phyloP scores from a whole-genome alignment of 352 stramenopile species.

The Detonula confervacea region DNA sequence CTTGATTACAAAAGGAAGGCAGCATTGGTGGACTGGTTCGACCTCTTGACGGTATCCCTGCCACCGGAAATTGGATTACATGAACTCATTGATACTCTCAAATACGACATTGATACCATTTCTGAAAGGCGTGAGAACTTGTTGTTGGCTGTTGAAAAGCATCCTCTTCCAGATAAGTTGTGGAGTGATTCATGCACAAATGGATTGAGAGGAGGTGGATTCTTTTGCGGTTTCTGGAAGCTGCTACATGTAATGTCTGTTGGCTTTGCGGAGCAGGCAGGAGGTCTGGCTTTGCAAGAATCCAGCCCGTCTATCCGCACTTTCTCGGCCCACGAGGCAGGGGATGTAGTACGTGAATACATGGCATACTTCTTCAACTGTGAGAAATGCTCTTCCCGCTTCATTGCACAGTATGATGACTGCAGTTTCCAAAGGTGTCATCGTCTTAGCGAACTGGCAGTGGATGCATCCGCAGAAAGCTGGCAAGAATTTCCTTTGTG shows the following conservation, averaged over 20 bases:
- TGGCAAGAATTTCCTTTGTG: conserved; percentile 80
- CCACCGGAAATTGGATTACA: conserved; percentile 77
- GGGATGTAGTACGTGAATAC: conserved; percentile 66
- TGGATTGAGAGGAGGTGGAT: conserved; percentile 6
- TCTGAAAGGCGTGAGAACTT: conserved; percentile 58
- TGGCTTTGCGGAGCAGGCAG: conserved; percentile 73
- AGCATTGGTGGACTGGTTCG: conserved; percentile 69
- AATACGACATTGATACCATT: conserved; percentile 52
- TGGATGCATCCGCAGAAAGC: conserved; percentile 42
- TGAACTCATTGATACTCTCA: conserved; percentile 66
- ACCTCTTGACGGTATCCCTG: conserved; percentile 72
- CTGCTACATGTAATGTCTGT: conserved; percentile 77
- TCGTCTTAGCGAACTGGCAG: conserved; percentile 53
- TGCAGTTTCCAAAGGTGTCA: conserved; percentile 72
- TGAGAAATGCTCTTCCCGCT: conserved; percentile 65
- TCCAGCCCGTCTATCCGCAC: conserved; percentile 46
- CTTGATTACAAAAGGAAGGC: conserved; percentile 54
- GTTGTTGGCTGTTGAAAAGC: conserved; percentile 52
- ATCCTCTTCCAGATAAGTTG: conserved; percentile 46
- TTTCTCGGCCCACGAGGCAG: conserved; percentile 71
- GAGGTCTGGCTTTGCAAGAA: conserved; percentile 58
- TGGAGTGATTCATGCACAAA: conserved; percentile 63
- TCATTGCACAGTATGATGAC: conserved; percentile 72
- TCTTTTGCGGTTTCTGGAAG: conserved; percentile 79
- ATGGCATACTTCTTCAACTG: conserved; percentile 81